A percentile compares a stretch with the other conserved stretches of the same genome.
Evolutionary conservation across 345 rosid genomes (phyloP).

Genomic region (Aquilaria malaccensis): DNA sequence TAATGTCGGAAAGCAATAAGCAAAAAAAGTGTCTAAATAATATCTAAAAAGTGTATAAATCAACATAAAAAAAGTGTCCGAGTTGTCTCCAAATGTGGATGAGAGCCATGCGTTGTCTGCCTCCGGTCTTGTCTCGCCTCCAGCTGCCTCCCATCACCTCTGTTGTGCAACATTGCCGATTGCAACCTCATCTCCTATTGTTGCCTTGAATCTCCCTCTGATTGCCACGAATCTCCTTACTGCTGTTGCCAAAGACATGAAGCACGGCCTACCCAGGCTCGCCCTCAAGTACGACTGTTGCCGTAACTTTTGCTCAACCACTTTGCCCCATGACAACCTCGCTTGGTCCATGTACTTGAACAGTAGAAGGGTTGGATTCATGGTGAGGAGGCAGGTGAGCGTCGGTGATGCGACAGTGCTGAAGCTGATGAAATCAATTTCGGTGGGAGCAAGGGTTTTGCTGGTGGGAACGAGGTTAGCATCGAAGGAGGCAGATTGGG

Average conservation of each 20-base stretch:
- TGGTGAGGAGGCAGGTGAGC: conserved; percentile 40
- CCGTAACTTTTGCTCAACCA: conserved; percentile 12
- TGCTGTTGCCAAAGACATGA: conserved; percentile 59
- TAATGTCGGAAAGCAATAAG: too few species aligned
- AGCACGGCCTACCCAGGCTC: conserved; percentile 53
- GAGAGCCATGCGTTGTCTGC: too few species aligned
- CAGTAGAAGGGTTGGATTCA: conserved; percentile 71
- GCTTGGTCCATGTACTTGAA: conserved; percentile 85
- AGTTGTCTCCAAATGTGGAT: too few species aligned
- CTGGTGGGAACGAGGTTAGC: conserved; percentile 47
- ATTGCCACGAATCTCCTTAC: too few species aligned
- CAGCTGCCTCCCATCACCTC: too few species aligned
- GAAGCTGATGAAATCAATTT: conserved; percentile 57
- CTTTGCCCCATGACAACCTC: conserved; percentile 43
- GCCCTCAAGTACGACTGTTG: conserved; percentile 48
- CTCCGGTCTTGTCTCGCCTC: too few species aligned
- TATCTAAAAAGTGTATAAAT: too few species aligned
- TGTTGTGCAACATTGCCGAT: too few species aligned
- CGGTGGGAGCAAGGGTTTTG: conserved; percentile 28
- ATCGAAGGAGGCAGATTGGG: conserved; percentile 26
- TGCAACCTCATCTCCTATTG: too few species aligned
- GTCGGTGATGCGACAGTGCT: conserved; percentile 38
- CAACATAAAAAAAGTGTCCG: too few species aligned
- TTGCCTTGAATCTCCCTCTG: too few species aligned
- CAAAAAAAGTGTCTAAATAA: too few species aligned